phyloP scores from a whole-genome alignment of 116 monocot species.

The Iris pallida region DNA sequence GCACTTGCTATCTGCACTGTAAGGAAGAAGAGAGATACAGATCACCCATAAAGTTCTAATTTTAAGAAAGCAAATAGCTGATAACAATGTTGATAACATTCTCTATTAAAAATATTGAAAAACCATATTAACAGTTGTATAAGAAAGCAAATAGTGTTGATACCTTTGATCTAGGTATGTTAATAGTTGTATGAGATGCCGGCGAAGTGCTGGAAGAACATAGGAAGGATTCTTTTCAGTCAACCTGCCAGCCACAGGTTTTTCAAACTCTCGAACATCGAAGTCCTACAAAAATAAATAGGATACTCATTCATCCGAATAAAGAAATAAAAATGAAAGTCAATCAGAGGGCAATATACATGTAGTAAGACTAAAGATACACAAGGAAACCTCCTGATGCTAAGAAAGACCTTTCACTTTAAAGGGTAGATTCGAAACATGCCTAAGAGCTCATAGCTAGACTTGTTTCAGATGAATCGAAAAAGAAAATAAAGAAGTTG shows the following conservation, averaged over 20 bases:
- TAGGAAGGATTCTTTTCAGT: conserved; percentile 97
- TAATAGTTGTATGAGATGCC: conserved; percentile 86
- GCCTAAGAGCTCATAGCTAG: too few species aligned
- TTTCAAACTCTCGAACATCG: conserved; percentile 69
- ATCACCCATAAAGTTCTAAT: neutral
- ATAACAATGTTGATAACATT: neutral
- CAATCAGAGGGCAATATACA: neutral
- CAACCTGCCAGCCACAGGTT: conserved; percentile 80
- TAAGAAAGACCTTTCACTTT: too few species aligned
- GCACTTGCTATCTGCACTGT: conserved; percentile 90
- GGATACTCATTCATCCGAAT: neutral
- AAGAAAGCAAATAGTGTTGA: neutral
- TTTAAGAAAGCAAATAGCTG: neutral
- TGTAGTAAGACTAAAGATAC: too few species aligned
- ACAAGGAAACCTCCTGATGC: too few species aligned
- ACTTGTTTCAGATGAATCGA: too few species aligned
- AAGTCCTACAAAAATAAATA: conserved; percentile 48
- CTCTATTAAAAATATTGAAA: neutral
- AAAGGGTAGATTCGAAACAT: too few species aligned
- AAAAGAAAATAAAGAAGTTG: too few species aligned
- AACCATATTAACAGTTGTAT: too few species aligned
- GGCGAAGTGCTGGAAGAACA: conserved; percentile 95
- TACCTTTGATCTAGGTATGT: conserved; percentile 89
- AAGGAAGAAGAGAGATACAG: conserved; percentile 11
- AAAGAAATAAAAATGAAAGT: neutral